phyloP scores from a whole-genome alignment of 208 protist species.

The Zelonia costaricensis region DNA sequence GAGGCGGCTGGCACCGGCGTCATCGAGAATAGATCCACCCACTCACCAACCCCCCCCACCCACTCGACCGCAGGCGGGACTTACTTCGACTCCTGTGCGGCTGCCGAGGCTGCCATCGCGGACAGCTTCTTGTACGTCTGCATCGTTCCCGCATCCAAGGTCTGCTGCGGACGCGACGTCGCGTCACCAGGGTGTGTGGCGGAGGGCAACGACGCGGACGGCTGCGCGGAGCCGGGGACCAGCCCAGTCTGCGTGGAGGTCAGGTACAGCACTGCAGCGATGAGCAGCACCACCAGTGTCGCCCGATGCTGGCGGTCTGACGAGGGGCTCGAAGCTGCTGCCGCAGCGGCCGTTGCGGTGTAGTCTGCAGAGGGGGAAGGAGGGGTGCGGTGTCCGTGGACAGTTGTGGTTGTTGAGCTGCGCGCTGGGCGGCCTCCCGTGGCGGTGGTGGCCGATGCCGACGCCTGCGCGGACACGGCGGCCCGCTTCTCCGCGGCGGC shows the following conservation, averaged over 20 bases:
- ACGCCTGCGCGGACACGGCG: background rate
- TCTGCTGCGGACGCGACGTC: background rate
- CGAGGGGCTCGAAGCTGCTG: background rate
- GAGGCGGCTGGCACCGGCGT: too few relatives aligned
- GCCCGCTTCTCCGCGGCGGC: background rate
- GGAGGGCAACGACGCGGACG: background rate
- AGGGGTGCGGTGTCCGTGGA: too few relatives aligned
- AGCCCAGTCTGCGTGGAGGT: background rate
- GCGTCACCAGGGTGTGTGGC: too few relatives aligned
- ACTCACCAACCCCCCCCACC: too few relatives aligned
- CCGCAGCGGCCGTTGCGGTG: background rate
- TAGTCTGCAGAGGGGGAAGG: background rate
- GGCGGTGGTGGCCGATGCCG: background rate
- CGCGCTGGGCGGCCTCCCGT: too few relatives aligned
- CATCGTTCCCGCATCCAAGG: background rate
- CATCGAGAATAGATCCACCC: too few relatives aligned
- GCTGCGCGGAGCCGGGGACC: too few relatives aligned
- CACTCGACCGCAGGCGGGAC: too few relatives aligned
- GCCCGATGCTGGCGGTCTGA: conserved; percentile 7
- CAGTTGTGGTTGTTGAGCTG: too few relatives aligned
- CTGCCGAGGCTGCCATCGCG: conserved; percentile 14
- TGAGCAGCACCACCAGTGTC: conserved; percentile 14
- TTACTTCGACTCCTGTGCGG: background rate
- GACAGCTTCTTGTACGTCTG: conserved; percentile 15
- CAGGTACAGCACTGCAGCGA: conserved; percentile 15